Evolutionary conservation across 768 basidiomycete species (phyloP), one percentile per base, ranked within the genome.

Genomic region (Agaricus sinodeliciosus): DNA sequence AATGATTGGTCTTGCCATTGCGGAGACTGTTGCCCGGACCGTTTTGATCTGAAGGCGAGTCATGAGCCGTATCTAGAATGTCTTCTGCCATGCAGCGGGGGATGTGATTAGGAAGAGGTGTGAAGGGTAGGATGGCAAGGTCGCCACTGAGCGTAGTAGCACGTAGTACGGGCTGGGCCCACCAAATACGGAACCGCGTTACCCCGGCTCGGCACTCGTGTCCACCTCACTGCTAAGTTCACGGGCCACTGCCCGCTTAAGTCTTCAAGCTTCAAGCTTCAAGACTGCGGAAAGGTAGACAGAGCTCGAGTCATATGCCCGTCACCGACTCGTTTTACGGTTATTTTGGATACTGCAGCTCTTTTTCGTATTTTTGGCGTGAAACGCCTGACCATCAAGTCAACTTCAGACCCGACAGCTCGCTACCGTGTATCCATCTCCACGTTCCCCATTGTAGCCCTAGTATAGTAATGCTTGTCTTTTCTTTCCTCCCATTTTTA

Each of bases 1-100:
- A 60, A 28, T 59, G 60, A 57, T 42, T 63, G 58, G 51, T 54
- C 9, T 51, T 16, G 16, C 43, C 49, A 55, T 55, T 57, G 22
- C 13, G 31, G 43, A 37, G 51, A 43, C 4, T 40, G 11, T 25
- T 49, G 41, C 34, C 37, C 26, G 51, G 25, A 22, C 27, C 28
- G 36, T 37, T 45, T 19, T 28, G 43, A n/a, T 46, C 31, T 27
- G 42, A 26, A 49, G 37, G 16, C 43, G 49, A 34, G 22, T 51
- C 42, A 6, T 22, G 39, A 26, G 22, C 36, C 25, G 42, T 26
- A 19, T 51, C 34, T 19, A 45, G 51, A 39, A 57, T 49, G 19
- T 54, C 57, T 51, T 56, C 59, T 25, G 54, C 53, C 57, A 62
- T 60, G 36, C 31, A 27, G 43, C 12, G 44, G 26, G 37, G 28